Conservation (phyloP, 371 early-diverging fungal genomes). For the Rhizopus delemar region DNA sequence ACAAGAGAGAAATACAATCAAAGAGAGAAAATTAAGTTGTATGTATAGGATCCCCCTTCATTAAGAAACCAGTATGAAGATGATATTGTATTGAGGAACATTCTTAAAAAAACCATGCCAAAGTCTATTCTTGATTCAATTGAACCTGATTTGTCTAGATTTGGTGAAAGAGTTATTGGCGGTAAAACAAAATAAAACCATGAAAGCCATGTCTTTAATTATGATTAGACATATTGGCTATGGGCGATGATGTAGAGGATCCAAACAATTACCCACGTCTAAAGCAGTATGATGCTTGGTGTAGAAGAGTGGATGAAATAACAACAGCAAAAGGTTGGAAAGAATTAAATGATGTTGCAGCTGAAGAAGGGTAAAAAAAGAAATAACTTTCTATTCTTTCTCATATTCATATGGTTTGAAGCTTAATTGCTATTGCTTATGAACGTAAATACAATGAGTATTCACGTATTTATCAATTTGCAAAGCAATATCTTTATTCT, state of each 20-base stretch:
- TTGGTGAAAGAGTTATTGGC: slow-evolving; percentile 47
- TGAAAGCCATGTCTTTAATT: neutral
- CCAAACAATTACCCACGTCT: slow-evolving; percentile 59
- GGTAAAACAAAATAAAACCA: slow-evolving; percentile 21
- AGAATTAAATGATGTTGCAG: slow-evolving; percentile 56
- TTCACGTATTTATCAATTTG: slow-evolving; percentile 65
- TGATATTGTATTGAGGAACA: slow-evolving; percentile 52
- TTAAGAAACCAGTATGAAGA: slow-evolving; percentile 57
- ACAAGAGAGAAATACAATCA: too few species aligned
- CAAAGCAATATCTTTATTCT: slow-evolving; percentile 62
- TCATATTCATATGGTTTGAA: slow-evolving; percentile 3
- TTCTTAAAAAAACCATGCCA: slow-evolving; percentile 55
- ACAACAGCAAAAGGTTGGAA: slow-evolving; percentile 62
- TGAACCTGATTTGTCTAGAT: slow-evolving; percentile 46
- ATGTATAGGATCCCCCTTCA: slow-evolving; percentile 48
- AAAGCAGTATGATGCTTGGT: slow-evolving; percentile 72
- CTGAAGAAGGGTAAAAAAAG: slow-evolving; percentile 54
- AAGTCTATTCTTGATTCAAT: slow-evolving; percentile 38
- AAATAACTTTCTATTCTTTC: neutral
- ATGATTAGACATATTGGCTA: slow-evolving; percentile 28
- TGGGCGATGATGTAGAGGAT: slow-evolving; percentile 42
- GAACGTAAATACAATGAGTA: slow-evolving; percentile 55
- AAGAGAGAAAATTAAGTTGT: too few species aligned
- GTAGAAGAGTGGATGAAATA: slow-evolving; percentile 64
- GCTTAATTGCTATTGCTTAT: slow-evolving; percentile 65